Conservation (phyloP, 805 yeast genomes). For the Cyberlindnera misumaiensis region DNA sequence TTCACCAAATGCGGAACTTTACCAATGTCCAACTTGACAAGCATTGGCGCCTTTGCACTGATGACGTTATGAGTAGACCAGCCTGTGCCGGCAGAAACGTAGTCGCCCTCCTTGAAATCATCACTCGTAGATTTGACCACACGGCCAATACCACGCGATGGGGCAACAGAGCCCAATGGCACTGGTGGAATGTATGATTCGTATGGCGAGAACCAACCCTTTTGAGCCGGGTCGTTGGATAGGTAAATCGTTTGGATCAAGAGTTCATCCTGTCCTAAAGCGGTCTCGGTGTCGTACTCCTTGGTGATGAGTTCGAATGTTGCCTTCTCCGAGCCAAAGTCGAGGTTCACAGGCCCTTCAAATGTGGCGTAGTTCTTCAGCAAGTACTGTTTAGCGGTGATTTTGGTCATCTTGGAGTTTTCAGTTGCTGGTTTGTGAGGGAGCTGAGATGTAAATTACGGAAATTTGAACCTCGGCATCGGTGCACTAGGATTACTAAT, state of each 20-base stretch:
- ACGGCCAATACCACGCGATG: conserved; percentile 44
- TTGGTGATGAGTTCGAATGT: conserved; percentile 24
- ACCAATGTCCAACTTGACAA: conserved; percentile 12
- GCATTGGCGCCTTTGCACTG: conserved; percentile 5
- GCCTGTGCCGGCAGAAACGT: conserved; percentile 33
- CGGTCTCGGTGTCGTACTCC: conserved; percentile 16
- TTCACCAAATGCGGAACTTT: conserved; percentile 28
- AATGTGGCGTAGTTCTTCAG: conserved; percentile 23
- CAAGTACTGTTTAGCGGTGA: conserved; percentile 27
- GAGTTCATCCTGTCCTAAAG: conserved; percentile 33
- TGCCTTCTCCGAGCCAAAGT: conserved; percentile 19
- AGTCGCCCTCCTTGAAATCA: conserved; percentile 37
- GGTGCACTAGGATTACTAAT: too few species aligned
- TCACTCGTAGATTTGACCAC: conserved; percentile 40
- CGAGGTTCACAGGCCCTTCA: conserved; percentile 21
- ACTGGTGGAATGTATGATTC: conserved; percentile 26
- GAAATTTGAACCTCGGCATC: too few species aligned
- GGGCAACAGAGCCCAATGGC: conserved; percentile 37
- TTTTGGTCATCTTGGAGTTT: conserved; percentile 10
- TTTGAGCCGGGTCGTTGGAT: conserved; percentile 59
- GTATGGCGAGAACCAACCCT: conserved; percentile 41
- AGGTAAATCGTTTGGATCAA: conserved; percentile 39
- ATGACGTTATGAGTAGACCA: conserved; percentile 46
- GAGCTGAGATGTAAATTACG: too few species aligned
- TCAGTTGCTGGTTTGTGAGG: too few species aligned